Conservation (phyloP, 2,329 filamentous ascomycete species). For the Penicillium corylophilum region DNA sequence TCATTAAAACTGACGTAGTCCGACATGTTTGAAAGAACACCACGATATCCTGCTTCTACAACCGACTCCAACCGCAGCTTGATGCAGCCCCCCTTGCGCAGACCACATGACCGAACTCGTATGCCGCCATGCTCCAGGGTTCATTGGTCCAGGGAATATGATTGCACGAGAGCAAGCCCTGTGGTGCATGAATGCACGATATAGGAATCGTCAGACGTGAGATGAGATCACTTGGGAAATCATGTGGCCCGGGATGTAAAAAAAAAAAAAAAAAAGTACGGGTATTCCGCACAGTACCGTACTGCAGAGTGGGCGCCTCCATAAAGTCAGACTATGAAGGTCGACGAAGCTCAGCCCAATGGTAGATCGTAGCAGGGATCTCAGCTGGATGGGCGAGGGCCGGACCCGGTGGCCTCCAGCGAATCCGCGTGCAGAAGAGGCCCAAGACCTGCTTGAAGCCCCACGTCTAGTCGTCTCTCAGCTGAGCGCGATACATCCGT, state of each 20-base stretch:
- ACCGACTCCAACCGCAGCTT: constrained; percentile 7
- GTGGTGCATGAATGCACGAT: constrained; percentile 10
- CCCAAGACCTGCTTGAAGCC: constrained; percentile 29
- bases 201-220: constrained; percentile 8
- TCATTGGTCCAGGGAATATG: constrained; percentile 2
- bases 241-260: background rate
- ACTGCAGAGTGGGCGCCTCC: constrained; percentile 23
- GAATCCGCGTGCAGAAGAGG: constrained; percentile 33
- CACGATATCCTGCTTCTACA: background rate
- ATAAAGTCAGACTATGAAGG: constrained; percentile 35
- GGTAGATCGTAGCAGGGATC: constrained; percentile 39
- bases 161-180: constrained; percentile 14
- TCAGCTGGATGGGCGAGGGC: constrained; percentile 30
- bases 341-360: constrained; percentile 40
- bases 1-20: background rate
- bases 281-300: background rate
- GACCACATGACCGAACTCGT: constrained; percentile 27
- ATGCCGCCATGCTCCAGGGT: constrained; percentile 25
- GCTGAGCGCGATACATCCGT: constrained; percentile 28
- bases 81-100: constrained; percentile 1
- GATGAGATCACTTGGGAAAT: constrained; percentile 20
- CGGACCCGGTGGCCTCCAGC: constrained; percentile 28
- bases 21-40: background rate
- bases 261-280: background rate
- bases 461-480: constrained; percentile 34